phyloP scores from a whole-genome alignment of 2,329 filamentous ascomycete species.

The Volutella citrinella region DNA sequence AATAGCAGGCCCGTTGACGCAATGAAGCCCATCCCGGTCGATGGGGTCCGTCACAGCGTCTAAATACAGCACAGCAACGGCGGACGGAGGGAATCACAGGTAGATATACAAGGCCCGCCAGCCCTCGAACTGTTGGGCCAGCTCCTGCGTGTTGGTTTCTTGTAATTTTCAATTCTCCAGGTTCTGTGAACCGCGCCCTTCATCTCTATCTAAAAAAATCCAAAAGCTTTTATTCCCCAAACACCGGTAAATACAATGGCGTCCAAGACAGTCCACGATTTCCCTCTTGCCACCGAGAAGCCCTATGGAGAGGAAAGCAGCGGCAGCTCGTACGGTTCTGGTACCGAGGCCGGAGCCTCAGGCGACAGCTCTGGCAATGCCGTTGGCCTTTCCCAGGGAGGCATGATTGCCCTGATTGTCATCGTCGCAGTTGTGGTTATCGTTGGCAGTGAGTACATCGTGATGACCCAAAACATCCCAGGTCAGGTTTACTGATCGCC shows the following conservation, averaged over 20 bases:
- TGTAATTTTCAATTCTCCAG: constrained; percentile 11
- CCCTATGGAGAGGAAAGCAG: constrained; percentile 31
- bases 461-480: not conserved
- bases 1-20: too few species aligned
- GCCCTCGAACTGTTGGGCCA: too few species aligned
- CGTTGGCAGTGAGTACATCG: constrained; percentile 59
- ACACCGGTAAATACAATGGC: constrained; percentile 34
- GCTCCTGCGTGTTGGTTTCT: too few species aligned
- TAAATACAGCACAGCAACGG: too few species aligned
- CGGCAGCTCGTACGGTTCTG: constrained; percentile 36
- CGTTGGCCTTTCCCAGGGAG: constrained; percentile 64
- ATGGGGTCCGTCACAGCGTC: too few species aligned
- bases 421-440: constrained; percentile 66
- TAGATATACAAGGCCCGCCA: too few species aligned
- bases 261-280: constrained; percentile 34
- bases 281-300: constrained; percentile 42
- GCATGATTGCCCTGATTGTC: constrained; percentile 70
- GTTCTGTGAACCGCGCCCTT: constrained; percentile 17
- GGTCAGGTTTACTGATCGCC: constrained; percentile 11
- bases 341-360: constrained; percentile 61
- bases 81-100: too few species aligned
- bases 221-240: constrained; percentile 6
- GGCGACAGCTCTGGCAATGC: constrained; percentile 56
- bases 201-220: constrained; percentile 1
- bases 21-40: too few species aligned